Evolutionary conservation across 2,329 filamentous ascomycete genomes (phyloP).

Genomic region (Rhynchosporium secalis): DNA sequence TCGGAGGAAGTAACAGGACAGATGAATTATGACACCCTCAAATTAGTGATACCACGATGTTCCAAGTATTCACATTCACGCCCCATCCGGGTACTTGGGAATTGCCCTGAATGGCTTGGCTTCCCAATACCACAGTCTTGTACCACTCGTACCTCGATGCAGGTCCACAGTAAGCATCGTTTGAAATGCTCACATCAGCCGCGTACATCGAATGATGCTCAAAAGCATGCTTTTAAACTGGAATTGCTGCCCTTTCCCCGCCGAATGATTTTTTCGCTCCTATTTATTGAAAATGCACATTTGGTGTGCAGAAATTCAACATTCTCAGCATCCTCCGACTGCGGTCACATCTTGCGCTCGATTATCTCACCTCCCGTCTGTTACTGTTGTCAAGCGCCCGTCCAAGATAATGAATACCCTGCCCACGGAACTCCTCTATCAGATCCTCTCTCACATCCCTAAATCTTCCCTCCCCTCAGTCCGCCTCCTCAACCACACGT

Average conservation of each 20-base stretch:
- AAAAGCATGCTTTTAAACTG: neutral
- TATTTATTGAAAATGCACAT: neutral
- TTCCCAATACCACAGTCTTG: neutral
- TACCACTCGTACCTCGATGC: neutral
- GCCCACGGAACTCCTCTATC: constrained; percentile 26
- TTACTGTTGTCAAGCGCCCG: too few relatives aligned
- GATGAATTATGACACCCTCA: constrained; percentile 21
- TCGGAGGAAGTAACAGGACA: constrained; percentile 27
- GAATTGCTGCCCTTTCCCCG: too few relatives aligned
- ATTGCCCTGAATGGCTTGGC: constrained; percentile 15
- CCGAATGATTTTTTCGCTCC: too few relatives aligned
- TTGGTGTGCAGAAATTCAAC: neutral
- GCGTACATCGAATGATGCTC: neutral
- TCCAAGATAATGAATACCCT: constrained; percentile 22
- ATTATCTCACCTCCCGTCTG: neutral
- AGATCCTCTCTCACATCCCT: constrained; percentile 26
- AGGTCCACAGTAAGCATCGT: neutral
- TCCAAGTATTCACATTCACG: neutral
- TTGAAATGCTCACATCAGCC: constrained; percentile 13
- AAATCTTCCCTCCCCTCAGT: constrained; percentile 20
- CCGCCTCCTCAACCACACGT: constrained; percentile 26
- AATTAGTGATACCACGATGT: constrained; percentile 16
- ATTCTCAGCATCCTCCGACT: neutral
- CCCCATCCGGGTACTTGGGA: constrained; percentile 14
- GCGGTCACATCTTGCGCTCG: neutral